These are phyloP conservation scores for Pichiaceae sp. DNA, from an alignment of 1,139 yeast species.

Conservation along the genomic window DNA sequence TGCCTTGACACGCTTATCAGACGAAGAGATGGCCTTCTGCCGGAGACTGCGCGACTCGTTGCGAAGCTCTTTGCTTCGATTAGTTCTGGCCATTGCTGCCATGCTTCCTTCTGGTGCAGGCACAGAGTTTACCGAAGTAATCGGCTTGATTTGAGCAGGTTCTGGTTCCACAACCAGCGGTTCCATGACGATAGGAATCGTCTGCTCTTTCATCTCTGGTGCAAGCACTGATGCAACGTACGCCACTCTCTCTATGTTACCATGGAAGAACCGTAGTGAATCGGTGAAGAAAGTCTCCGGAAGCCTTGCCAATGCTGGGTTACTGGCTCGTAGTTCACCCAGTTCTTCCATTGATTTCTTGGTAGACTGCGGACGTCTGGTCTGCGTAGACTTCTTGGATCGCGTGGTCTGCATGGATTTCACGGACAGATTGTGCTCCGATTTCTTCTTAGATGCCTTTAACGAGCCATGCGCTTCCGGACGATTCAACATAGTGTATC, in stretches of 20 bases:
- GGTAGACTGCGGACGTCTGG: too few species aligned
- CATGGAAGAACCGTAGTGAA: constrained; percentile 32
- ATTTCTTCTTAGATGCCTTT: too few species aligned
- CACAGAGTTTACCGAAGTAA: background rate
- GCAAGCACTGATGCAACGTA: constrained; percentile 8
- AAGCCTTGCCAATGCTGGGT: constrained; percentile 21
- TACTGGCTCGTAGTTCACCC: constrained; percentile 9
- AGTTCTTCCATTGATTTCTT: constrained; percentile 9
- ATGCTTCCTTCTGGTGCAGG: background rate
- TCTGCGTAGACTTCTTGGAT: too few species aligned
- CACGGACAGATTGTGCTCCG: too few species aligned
- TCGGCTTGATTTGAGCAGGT: background rate
- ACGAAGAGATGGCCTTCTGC: background rate
- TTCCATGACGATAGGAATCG: background rate
- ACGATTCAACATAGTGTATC: too few species aligned
- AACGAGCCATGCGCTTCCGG: too few species aligned
- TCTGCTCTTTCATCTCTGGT: background rate
- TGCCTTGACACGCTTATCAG: background rate
- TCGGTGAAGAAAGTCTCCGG: constrained; percentile 28
- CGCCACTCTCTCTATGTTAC: constrained; percentile 23
- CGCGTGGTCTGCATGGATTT: too few species aligned
- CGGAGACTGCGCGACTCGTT: background rate
- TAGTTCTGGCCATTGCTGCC: background rate
- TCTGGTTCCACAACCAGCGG: background rate
- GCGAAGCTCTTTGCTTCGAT: background rate